Evolutionary conservation across 805 yeast species (phyloP), one percentile per base, ranked within the genome.

Genomic region (Zygosaccharomyces lentus): DNA sequence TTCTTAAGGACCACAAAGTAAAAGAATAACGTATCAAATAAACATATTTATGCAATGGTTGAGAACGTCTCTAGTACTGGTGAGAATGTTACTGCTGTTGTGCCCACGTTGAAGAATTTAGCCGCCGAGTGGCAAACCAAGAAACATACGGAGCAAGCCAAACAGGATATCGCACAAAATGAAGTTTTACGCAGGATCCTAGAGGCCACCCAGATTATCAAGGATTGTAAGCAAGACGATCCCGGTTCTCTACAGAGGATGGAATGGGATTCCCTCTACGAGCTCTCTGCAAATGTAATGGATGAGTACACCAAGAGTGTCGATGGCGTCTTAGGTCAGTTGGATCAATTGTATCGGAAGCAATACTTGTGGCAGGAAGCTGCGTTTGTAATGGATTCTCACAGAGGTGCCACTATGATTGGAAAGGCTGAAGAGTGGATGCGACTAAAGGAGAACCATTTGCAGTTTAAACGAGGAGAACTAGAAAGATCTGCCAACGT

Each of bases 361-460:
- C 57, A 59, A 38, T 57, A 58, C 40, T 34, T 59, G 16, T 65
- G 69, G 69, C 66, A 64, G 46, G 69, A 65, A 34, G 51, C 66
- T 9, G 67, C 64, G 2, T 65, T 61, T 34, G 43, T 57, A 2
- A 54, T 56, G 30, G 69, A 65, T 45, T 58, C 66, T 1, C 65
- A 61, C 30, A 52, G 61, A 27, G 67, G 64, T 2, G 59, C 61
- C 7, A 46, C 50, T 2, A 42, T 54, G 9, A 57, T 64, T 19
- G 59, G 59, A 17, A 43, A 37, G 13, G 52, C 57, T 1, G 65
- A 64, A 42, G 49, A 51, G 13, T 64, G 68, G 68, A 54, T 61
- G 46, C 48, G 48, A 21, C 26, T 42, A 9, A 61, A 63, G 30
- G 65, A 61, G 39, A 41, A 44, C 3, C 57, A 56, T 34, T 34